Conservation (phyloP, 140 eudicot species). For the Flaveria floridana region DNA sequence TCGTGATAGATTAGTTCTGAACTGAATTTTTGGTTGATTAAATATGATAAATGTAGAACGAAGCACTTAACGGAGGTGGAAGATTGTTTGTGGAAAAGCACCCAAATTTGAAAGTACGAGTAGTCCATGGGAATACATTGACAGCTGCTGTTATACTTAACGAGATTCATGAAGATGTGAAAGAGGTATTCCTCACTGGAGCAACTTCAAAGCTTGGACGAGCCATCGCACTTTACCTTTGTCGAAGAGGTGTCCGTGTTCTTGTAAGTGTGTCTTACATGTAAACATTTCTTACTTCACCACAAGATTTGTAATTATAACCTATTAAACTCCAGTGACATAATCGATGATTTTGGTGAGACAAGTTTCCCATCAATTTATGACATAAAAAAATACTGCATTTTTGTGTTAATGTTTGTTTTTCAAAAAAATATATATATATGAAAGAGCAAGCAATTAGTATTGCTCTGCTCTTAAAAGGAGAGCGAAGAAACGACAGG, state of each 20-base stretch:
- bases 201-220: conserved; percentile 97
- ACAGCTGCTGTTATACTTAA: conserved; percentile 88
- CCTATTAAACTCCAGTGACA: too few relatives aligned
- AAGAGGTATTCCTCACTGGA: conserved; percentile 81
- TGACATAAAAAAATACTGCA: too few relatives aligned
- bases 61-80: conserved; percentile 90
- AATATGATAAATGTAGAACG: conserved; percentile 53
- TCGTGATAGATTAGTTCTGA: too few relatives aligned
- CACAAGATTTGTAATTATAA: too few relatives aligned
- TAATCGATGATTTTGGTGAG: too few relatives aligned
- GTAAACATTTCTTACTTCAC: too few relatives aligned
- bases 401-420: too few relatives aligned
- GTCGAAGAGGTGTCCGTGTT: conserved; percentile 63
- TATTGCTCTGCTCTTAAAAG: too few relatives aligned
- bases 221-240: conserved; percentile 90
- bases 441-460: too few relatives aligned
- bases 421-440: too few relatives aligned
- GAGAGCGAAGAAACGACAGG: too few relatives aligned
- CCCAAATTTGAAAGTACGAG: conserved; percentile 79
- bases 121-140: conserved; percentile 89
- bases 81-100: conserved; percentile 77
- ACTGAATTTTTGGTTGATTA: background rate
- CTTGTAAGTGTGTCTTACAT: conserved; percentile 47
- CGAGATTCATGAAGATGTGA: conserved; percentile 57
- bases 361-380: too few relatives aligned